A percentile compares a stretch with the other conserved stretches of the same genome.
Evolutionary conservation across 805 yeast species (phyloP).

Genomic region (Wickerhamomyces alni): DNA sequence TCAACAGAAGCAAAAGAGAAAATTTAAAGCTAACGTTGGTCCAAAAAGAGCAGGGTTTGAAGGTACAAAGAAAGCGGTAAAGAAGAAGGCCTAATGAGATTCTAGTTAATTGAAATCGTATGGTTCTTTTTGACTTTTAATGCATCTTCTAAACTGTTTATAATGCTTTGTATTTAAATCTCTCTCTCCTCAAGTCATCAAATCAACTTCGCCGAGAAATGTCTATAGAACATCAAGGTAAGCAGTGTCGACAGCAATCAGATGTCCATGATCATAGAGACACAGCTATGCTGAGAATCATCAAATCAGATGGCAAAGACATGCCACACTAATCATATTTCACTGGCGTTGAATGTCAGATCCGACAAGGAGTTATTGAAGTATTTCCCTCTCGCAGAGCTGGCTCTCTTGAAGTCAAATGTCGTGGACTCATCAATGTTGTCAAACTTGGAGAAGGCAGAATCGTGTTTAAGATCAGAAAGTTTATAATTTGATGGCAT

Average conservation of each 20-base stretch:
- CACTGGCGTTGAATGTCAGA: not conserved
- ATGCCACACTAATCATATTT: not conserved
- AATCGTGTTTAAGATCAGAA: not conserved
- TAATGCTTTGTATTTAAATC: no score
- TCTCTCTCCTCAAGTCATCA: no score
- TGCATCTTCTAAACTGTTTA: no score
- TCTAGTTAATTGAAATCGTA: no score
- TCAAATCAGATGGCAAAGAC: not conserved
- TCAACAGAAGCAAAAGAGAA: slow-evolving; percentile 59
- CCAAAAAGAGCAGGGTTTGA: slow-evolving; percentile 86
- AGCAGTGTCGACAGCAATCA: no score
- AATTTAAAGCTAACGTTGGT: slow-evolving; percentile 50
- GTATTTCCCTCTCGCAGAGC: not conserved
- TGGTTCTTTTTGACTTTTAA: no score
- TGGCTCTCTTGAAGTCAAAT: not conserved
- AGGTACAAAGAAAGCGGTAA: slow-evolving; percentile 37
- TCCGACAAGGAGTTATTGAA: not conserved
- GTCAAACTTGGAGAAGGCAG: not conserved
- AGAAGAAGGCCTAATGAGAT: slow-evolving; percentile 11
- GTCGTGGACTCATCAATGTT: not conserved
- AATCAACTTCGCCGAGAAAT: no score
- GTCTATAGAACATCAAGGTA: no score
- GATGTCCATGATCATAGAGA: no score
- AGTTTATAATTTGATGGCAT: not conserved
- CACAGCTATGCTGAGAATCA: no score